Base-by-base conservation (phyloP, 2,329 filamentous ascomycete species). In the Cordyceps sp. region DNA sequence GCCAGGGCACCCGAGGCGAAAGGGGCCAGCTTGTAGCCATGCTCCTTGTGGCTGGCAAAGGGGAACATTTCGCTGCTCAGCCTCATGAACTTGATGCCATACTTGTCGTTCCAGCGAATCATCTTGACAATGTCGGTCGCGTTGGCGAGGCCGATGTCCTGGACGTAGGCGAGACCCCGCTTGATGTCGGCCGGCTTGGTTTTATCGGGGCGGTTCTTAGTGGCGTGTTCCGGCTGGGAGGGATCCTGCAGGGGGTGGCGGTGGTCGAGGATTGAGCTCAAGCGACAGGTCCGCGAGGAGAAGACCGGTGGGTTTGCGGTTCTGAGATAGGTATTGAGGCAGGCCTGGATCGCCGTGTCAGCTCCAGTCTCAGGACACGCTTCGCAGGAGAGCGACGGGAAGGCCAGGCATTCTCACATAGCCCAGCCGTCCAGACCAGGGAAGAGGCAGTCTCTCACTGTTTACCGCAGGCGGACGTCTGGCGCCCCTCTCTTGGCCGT, bases 11-110 rank as follows among this genome's bases (percentile, higher is more conserved):
- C 76, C 0, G 80, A 72, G 0, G 86, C 88, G 49, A 94, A 94
- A 0, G 81, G 78, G 0, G 74, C 76, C 10, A 96, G 64, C 42
- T 73, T 78, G 53, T 96, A 96, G 0, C 86, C 88, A 41, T 93
- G 78, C 38, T 83, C 78, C 17, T 70, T 67, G 46, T 96, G 88
- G 40, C 82, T 92, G 2, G 88, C 88, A 50, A 94, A 94, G 0
- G 88, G 88, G 41, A 96, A 96, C 81, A 94, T 94, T 44, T 94
- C 88, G 33, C 83, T 93, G 42, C 83, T 93, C 15, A 96, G 62
- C 2, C 88, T 73, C 70, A 96, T 73, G 51, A 96, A 94, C 42
- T 75, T 86, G 55, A 96, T 96, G 25, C 78, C 77, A 41, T 88
- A 94, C 42, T 73, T 80, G 40, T 92, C 78, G 47, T 96, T 94